phyloP scores from a whole-genome alignment of 345 rosid genomes.

The Populus tremula region DNA sequence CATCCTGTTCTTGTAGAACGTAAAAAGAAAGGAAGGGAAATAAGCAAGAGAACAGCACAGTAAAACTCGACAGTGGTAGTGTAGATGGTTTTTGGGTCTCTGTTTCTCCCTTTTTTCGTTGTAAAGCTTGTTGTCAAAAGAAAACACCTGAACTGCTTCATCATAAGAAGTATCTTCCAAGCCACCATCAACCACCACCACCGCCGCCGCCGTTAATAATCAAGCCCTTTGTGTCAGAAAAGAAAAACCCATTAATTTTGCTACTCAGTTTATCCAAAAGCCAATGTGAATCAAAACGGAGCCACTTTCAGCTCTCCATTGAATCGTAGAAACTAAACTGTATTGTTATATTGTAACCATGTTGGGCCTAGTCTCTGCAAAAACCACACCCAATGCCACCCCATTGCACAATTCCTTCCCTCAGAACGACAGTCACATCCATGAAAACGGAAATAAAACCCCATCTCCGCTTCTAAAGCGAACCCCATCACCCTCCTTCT shows the following conservation, averaged over 20 bases:
- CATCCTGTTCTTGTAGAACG: not conserved
- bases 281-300: not conserved
- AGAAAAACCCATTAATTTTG: not conserved
- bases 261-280: not conserved
- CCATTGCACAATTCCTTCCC: slow-evolving; percentile 16
- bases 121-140: slow-evolving; percentile 43
- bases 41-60: not conserved
- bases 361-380: slow-evolving; percentile 31
- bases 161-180: slow-evolving; percentile 44
- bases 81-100: slow-evolving; percentile 38
- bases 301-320: not conserved
- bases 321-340: not conserved
- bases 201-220: slow-evolving; percentile 20
- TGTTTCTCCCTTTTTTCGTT: slow-evolving; percentile 52
- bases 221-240: not conserved
- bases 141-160: slow-evolving; percentile 42
- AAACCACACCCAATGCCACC: slow-evolving; percentile 28
- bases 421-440: slow-evolving; percentile 16
- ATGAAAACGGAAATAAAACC: slow-evolving; percentile 8
- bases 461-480: slow-evolving; percentile 25
- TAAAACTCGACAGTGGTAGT: not conserved
- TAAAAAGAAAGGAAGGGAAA: not conserved
- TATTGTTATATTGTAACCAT: slow-evolving; percentile 15
- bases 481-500: slow-evolving; percentile 25
- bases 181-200: slow-evolving; percentile 27